Evolutionary conservation across 305 asterid species (phyloP).

Genomic region (Fraxinus velutina): DNA sequence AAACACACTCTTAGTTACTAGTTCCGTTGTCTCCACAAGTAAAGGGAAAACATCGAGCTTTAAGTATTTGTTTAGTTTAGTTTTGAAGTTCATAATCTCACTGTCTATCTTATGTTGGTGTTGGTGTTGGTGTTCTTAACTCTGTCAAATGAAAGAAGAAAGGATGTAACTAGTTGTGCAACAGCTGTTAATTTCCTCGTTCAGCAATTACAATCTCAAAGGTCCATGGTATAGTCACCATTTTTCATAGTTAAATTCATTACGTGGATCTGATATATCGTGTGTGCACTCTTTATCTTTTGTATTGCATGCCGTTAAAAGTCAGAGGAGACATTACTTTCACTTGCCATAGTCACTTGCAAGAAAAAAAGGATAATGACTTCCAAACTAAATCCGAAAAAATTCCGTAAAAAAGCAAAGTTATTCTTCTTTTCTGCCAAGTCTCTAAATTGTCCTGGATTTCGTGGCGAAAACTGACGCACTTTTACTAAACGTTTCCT

Average conservation of each 20-base stretch:
- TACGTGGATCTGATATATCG: background rate
- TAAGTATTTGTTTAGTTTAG: background rate
- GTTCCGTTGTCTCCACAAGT: background rate
- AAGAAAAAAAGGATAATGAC: background rate
- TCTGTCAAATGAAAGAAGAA: background rate
- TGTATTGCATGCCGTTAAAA: background rate
- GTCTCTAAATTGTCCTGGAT: background rate
- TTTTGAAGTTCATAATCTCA: background rate
- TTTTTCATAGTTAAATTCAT: background rate
- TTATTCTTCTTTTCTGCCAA: background rate
- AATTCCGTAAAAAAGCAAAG: background rate
- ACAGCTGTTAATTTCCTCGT: background rate
- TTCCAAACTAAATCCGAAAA: background rate
- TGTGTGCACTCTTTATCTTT: background rate
- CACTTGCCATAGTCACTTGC: background rate
- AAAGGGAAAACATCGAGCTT: background rate
- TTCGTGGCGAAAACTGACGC: background rate
- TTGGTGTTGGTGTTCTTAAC: background rate
- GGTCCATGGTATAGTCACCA: background rate
- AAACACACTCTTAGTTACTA: background rate
- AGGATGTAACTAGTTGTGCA: background rate
- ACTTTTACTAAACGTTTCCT: background rate
- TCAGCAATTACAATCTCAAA: background rate
- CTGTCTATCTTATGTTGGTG: background rate
- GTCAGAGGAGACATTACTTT: background rate